These are phyloP conservation scores for Pseudoturritis turrita DNA, from an alignment of 345 rosid genomes.

Conservation along the genomic window DNA sequence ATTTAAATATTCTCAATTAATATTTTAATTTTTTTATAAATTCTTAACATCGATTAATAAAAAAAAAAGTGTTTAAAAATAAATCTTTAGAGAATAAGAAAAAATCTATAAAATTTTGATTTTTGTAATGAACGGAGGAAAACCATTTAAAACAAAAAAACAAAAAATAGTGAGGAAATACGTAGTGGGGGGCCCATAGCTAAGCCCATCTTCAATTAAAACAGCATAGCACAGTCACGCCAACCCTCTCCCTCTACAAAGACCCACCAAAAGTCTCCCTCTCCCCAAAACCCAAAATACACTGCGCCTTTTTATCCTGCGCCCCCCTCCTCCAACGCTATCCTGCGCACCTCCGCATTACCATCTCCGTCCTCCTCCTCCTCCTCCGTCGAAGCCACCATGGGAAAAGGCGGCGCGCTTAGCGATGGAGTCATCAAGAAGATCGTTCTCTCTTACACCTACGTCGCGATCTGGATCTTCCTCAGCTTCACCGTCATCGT, in stretches of 20 bases:
- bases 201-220: constrained; percentile 3
- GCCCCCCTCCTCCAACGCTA: neutral
- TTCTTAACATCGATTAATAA: too few species aligned
- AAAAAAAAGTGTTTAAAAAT: too few species aligned
- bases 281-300: neutral
- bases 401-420: constrained; percentile 89
- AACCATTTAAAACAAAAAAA: too few species aligned
- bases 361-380: neutral
- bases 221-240: constrained; percentile 17
- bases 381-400: constrained; percentile 21
- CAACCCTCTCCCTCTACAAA: constrained; percentile 10
- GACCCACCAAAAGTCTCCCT: neutral
- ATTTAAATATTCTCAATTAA: too few species aligned
- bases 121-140: too few species aligned
- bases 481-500: constrained; percentile 97
- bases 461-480: constrained; percentile 96
- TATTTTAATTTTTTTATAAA: too few species aligned
- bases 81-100: too few species aligned
- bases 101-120: too few species aligned
- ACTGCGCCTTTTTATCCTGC: constrained; percentile 17
- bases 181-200: neutral
- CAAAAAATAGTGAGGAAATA: neutral
- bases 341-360: constrained; percentile 6
- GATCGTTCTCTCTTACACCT: constrained; percentile 89
- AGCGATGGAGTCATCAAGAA: constrained; percentile 83